Conservation (phyloP, 371 early-diverging fungal genomes). For the Mucor indicus region DNA sequence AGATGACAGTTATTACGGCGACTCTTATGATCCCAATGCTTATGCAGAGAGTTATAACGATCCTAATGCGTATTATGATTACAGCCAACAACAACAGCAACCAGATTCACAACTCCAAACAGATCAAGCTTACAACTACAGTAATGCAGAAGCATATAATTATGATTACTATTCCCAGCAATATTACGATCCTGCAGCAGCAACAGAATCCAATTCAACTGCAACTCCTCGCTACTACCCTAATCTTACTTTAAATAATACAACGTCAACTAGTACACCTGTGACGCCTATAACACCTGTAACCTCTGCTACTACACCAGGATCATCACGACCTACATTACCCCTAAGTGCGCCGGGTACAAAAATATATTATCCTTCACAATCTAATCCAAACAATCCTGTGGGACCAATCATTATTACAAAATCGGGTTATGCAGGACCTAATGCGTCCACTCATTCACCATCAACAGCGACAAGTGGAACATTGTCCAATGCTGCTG, state of each 20-base stretch:
- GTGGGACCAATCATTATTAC: slow-evolving; percentile 14
- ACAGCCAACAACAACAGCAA: too few relatives aligned
- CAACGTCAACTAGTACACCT: slow-evolving; percentile 6
- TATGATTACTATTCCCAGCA: slow-evolving; percentile 34
- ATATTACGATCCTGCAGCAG: slow-evolving; percentile 12
- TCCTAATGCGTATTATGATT: slow-evolving; percentile 25
- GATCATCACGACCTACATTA: neutral
- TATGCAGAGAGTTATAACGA: slow-evolving; percentile 6
- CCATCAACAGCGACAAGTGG: neutral
- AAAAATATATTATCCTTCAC: slow-evolving; percentile 14
- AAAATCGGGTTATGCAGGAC: slow-evolving; percentile 17
- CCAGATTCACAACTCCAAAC: too few relatives aligned
- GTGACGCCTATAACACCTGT: neutral
- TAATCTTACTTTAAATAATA: neutral
- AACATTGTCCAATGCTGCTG: neutral
- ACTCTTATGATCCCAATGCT: neutral
- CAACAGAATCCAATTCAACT: neutral
- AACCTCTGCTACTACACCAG: neutral
- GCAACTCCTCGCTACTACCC: neutral
- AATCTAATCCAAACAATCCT: slow-evolving; percentile 17
- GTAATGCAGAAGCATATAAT: slow-evolving; percentile 22
- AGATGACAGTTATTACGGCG: neutral
- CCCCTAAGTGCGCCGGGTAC: slow-evolving; percentile 1
- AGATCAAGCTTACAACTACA: slow-evolving; percentile 12
- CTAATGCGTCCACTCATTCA: slow-evolving; percentile 1